These are phyloP conservation scores for Eragrostis curvula DNA, from an alignment of 176 grass and related monocot species.

Conservation along the genomic window DNA sequence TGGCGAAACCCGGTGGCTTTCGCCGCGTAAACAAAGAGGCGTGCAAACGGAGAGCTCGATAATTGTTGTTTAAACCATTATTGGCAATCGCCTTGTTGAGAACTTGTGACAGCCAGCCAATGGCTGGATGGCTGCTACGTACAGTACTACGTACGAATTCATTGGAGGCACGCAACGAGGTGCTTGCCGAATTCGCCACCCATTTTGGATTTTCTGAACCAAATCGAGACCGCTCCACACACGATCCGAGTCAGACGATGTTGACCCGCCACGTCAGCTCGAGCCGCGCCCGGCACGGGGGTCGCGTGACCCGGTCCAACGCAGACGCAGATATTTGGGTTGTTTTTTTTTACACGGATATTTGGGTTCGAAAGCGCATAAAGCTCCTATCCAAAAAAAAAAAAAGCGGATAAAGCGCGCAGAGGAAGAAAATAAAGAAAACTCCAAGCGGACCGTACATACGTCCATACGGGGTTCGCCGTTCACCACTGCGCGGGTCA, in stretches of 20 bases:
- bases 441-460: no score
- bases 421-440: no score
- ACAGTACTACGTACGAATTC: not conserved
- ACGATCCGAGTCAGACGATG: slow-evolving; percentile 27
- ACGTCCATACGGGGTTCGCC: no score
- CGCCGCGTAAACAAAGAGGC: not conserved
- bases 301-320: not conserved
- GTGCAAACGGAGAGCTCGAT: not conserved
- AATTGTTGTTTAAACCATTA: not conserved
- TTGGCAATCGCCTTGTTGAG: not conserved
- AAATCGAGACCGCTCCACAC: slow-evolving; percentile 21
- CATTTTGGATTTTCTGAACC: not conserved
- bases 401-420: not conserved
- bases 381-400: not conserved
- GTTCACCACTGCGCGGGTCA: no score
- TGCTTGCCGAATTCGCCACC: not conserved
- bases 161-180: not conserved
- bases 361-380: not conserved
- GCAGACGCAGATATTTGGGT: not conserved
- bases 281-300: not conserved
- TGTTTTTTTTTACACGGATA: no score
- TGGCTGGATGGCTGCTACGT: not conserved
- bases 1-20: not conserved
- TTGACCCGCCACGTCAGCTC: slow-evolving; percentile 22
- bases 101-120: not conserved